Evolutionary conservation across 306 rosid genomes (phyloP), one percentile per base, ranked within the genome.

Genomic region (Ammopiptanthus mongolicus): DNA sequence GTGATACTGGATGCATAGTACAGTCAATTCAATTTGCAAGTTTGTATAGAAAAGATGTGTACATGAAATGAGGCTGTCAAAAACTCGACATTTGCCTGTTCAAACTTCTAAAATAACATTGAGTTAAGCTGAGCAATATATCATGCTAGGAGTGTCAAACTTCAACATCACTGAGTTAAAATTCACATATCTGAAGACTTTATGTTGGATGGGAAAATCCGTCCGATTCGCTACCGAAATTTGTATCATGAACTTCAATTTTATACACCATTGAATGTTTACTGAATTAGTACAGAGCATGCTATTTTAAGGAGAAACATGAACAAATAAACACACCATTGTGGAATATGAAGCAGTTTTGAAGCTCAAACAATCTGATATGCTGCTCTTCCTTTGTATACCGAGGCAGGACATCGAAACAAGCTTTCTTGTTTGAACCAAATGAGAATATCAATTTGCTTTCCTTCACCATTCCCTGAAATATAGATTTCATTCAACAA

Each of bases 381-480:
- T 74, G 84, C 78, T 83, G 79, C 39, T 94, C 98, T 67, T 94
- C 88, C 86, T 84, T 90, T 33, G 98, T 96, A 87, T 91, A 91
- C 31, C 96, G 90, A 17, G 97, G 98, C 65, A 94, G 97, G 58
- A 94, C 83, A 61, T 96, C 98, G 82, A 94, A 94, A 60, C 96
- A 93, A 74, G 98, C 87, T 69, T 87, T 91, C 89, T 86, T 94
- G 37, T 93, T 88, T 36, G 86, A 66, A 82, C 91, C 98, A 85
- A 90, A 94, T 52, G 90, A 55, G 86, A 88, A 91, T 78, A 90
- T 86, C 80, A 91, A 58, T 77, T 86, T 90, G 3, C 88, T 87
- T 53, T 91, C 90, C 85, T 90, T 94, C 81, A 94, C 96, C 98
- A 94, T 94, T 88, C 90, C 98, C 98, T 94, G 93, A 85, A 80